Percentiles rank a stretch among this genome's conserved stretches.
Evolutionary conservation across 805 yeast species (phyloP).

Genomic region (Wickerhamomyces hampshirensis): DNA sequence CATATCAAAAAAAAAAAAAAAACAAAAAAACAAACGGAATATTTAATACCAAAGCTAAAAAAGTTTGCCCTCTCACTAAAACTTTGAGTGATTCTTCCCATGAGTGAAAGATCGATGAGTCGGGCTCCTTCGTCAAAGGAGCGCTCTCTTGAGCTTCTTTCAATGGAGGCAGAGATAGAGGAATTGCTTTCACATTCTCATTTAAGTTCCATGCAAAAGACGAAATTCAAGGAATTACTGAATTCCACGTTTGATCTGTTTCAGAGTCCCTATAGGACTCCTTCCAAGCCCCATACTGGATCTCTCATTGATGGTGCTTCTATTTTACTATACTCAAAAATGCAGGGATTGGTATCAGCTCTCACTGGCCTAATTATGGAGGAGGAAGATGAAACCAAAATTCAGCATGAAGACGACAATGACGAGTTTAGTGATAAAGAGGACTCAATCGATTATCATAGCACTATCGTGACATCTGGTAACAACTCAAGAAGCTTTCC

Average conservation of each 20-base stretch:
- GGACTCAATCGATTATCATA: slow-evolving; percentile 1
- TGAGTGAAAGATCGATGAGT: not conserved
- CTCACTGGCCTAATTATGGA: slow-evolving; percentile 29
- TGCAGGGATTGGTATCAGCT: slow-evolving; percentile 29
- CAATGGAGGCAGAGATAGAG: slow-evolving; percentile 26
- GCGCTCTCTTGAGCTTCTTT: slow-evolving; percentile 26
- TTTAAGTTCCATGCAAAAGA: slow-evolving; percentile 13
- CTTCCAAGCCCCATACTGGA: not conserved
- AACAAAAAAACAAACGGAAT: too few species aligned
- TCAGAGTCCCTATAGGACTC: slow-evolving; percentile 17
- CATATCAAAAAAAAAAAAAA: too few species aligned
- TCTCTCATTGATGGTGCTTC: slow-evolving; percentile 28
- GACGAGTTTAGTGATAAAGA: not conserved
- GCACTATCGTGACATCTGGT: not conserved
- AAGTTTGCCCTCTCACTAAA: too few species aligned
- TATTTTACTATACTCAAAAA: slow-evolving; percentile 23
- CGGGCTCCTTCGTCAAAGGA: slow-evolving; percentile 15
- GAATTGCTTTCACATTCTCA: slow-evolving; percentile 20
- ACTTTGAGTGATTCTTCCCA: too few species aligned
- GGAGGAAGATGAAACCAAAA: slow-evolving; percentile 15
- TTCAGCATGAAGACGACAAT: slow-evolving; percentile 7
- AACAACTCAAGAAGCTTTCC: not conserved
- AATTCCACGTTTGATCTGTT: slow-evolving; percentile 25
- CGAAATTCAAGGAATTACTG: slow-evolving; percentile 19
- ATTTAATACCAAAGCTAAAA: too few species aligned